Conservation (phyloP, 169 alveolate genomes). For the Cryptosporidium ubiquitum region DNA sequence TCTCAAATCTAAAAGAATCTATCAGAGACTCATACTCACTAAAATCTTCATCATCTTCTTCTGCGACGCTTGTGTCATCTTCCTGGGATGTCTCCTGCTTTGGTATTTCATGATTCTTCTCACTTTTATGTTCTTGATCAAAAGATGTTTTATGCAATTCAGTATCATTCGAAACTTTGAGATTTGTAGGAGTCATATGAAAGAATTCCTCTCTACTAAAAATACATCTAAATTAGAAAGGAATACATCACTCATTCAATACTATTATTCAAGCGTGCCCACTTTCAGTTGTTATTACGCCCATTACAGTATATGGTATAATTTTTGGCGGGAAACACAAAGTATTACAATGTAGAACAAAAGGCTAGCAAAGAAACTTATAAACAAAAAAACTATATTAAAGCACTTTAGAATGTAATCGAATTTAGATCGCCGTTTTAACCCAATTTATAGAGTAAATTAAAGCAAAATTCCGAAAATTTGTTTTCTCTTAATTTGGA, state of each 20-base stretch:
- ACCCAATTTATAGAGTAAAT: not conserved
- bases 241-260: not conserved
- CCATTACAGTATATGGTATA: not conserved
- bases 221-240: not conserved
- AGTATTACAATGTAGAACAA: not conserved
- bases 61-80: slow-evolving; percentile 63
- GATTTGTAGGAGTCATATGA: not conserved
- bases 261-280: not conserved
- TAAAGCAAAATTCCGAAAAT: not conserved
- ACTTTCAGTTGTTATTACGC: not conserved
- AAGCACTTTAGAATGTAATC: not conserved
- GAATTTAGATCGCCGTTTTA: not conserved
- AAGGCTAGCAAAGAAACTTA: not conserved
- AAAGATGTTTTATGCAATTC: not conserved
- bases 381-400: not conserved
- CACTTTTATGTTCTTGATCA: slow-evolving; percentile 1
- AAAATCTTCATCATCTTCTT: slow-evolving; percentile 18
- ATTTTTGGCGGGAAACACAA: not conserved
- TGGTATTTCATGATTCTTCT: not conserved
- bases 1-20: slow-evolving; percentile 48
- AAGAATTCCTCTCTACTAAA: not conserved
- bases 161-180: not conserved
- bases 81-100: not conserved
- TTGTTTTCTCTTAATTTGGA: not conserved
- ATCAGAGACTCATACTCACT: slow-evolving; percentile 33